Percentiles rank a stretch among this genome's conserved stretches.
Evolutionary conservation across 2,329 filamentous ascomycete species (phyloP).

Genomic region (Neophaeococcomyces aloes): DNA sequence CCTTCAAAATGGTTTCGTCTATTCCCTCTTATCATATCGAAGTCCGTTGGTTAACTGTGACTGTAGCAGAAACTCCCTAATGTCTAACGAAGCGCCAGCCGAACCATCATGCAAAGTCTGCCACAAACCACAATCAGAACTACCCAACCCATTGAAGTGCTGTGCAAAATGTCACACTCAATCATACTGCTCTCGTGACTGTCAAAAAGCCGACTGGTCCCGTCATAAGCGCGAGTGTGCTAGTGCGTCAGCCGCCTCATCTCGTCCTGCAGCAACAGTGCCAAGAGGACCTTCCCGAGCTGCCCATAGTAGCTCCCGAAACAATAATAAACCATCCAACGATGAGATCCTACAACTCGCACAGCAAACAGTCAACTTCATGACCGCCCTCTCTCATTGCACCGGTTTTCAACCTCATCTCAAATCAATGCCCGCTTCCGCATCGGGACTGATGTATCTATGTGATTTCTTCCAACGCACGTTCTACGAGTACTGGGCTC

Average conservation of each 20-base stretch:
- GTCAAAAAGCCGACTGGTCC: constrained; percentile 4
- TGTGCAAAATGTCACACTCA: constrained; percentile 2
- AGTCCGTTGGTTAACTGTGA: too few relatives aligned
- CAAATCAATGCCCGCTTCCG: background rate
- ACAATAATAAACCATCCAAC: background rate
- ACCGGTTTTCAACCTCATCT: background rate
- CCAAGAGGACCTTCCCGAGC: too few relatives aligned
- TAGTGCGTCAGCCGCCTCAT: background rate
- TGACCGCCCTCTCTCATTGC: constrained; percentile 1
- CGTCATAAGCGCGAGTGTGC: constrained; percentile 1
- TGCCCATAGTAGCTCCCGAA: too few relatives aligned
- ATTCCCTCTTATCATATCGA: too few relatives aligned
- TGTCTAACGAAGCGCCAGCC: background rate
- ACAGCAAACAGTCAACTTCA: background rate
- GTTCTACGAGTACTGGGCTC: background rate
- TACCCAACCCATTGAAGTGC: background rate
- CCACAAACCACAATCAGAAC: constrained; percentile 2
- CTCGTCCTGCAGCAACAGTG: background rate
- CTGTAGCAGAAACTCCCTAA: too few relatives aligned
- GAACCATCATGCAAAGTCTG: background rate
- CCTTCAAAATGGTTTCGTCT: too few relatives aligned
- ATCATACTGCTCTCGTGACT: constrained; percentile 2
- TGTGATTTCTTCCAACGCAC: background rate
- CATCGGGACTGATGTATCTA: background rate
- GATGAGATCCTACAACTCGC: background rate